Base-by-base conservation (phyloP, 768 basidiomycete species). In the Dentipellis fragilis region DNA sequence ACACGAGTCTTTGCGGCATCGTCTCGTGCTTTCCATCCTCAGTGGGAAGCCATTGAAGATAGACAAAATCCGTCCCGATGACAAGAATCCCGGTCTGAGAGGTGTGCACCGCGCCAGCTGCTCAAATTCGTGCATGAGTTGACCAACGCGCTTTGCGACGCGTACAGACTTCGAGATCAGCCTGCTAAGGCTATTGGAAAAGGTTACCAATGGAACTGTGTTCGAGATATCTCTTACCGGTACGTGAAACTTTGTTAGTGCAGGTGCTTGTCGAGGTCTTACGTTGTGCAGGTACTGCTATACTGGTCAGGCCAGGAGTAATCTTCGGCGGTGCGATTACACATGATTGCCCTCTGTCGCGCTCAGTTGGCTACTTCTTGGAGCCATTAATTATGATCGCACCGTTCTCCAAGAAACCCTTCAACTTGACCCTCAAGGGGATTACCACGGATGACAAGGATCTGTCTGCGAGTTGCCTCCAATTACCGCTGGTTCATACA, bases 221-320 rank as follows among this genome's bases (percentile, higher is more conserved):
- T 88, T 98, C 58, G 96, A 98, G 68, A 98, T 99, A 52, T 95
- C 93, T 2, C 86, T 94, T 7, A 98, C 96, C 19, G 95, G 93
- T 87, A 60, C 54, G 80, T 61, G 10, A 7, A 39, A 2, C 23
- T 1, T 23, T 14, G 9, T 7, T 16, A 21, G 35, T 14, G 51
- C 49, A 49, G n/a, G 35, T 53, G 17, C 22, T 29, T 29, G 29
- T 21, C 40, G 8, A 45, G 51, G 54, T 52, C 10, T 45, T 52
- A 8, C 21, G 46, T 2, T 10, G 16, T 22, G 10, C 61, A 93
- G 93, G 94, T 75, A 97, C 95, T 53, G 83, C 92, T 2, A 75
- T 99, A 60, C 76, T 97, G 16, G 73, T 99, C 50, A 94, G 92
- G 67, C 96, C 96, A 17, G 96, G 96, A 3, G 75, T 97, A 51